These are phyloP conservation scores for Claviceps monticola DNA, from an alignment of 2,329 filamentous ascomycete genomes.

Conservation along the genomic window DNA sequence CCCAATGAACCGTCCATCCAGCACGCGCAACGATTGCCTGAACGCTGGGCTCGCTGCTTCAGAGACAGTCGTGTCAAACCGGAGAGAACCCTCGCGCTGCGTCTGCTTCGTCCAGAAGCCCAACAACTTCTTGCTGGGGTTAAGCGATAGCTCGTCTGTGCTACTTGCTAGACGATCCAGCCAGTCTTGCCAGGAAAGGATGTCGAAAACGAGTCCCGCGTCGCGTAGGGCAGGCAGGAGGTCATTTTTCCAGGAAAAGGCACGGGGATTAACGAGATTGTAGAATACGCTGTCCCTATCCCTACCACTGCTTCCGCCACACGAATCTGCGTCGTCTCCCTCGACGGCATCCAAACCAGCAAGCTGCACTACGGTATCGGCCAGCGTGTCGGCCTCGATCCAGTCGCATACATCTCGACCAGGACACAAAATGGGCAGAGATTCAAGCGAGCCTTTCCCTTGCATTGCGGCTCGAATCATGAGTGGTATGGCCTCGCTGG, in stretches of 20 bases:
- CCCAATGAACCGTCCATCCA: neutral
- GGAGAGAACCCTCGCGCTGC: neutral
- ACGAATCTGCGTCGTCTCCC: constrained; percentile 25
- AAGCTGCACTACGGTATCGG: constrained; percentile 29
- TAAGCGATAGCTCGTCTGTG: constrained; percentile 27
- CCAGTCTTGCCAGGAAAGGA: constrained; percentile 30
- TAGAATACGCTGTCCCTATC: constrained; percentile 19
- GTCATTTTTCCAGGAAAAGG: constrained; percentile 34
- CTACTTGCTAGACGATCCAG: constrained; percentile 26
- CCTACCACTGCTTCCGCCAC: constrained; percentile 5
- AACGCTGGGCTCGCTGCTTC: neutral
- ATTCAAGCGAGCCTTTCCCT: constrained; percentile 12
- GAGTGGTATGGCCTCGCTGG: constrained; percentile 35
- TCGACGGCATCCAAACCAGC: constrained; percentile 28
- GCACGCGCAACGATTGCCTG: neutral
- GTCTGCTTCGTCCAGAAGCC: constrained; percentile 25
- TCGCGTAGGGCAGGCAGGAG: constrained; percentile 31
- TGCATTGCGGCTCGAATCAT: constrained; percentile 27
- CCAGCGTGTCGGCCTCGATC: constrained; percentile 13
- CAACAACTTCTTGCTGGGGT: constrained; percentile 29
- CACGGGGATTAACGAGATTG: constrained; percentile 33
- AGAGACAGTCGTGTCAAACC: neutral
- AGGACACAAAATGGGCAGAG: constrained; percentile 23
- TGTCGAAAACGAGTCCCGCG: constrained; percentile 28
- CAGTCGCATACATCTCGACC: neutral